Evolutionary conservation across 805 yeast species (phyloP), one percentile per base, ranked within the genome.

Genomic region (Suhomyces emberorum): DNA sequence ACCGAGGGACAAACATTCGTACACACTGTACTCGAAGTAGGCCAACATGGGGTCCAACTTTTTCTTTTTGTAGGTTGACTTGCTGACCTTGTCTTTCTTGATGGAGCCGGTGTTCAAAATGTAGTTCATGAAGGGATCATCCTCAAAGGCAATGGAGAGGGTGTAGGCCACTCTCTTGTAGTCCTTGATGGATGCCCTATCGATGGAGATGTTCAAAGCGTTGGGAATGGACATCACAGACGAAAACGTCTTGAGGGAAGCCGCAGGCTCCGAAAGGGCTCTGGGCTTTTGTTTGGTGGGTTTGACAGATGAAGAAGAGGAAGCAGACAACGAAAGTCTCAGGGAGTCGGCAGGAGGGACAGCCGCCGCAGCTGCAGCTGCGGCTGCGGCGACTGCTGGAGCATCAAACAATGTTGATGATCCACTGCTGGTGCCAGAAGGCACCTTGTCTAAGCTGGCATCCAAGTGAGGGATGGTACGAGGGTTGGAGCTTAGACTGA

Each of bases 91-190:
- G 31, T 58, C 67, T 16, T 39, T 39, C 17, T 38, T 37, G 37
- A 51, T 42, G 24, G 35, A 38, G 16, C 48, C 29, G 7, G 71
- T 64, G 35, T 70, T 75, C 41, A 72, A 63, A 25, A 65, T 60
- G 44, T 75, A 77, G 43, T 67, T 65, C 39, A 74, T 69, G 46
- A 76, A 76, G 20, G 76, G 69, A 52, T 77, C 83, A 34, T 73
- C 70, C 44, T 68, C 71, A 49, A 77, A 77, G 4, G 80, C 75
- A 36, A 73, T 57, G 36, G 68, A 66, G 35, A 77, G 60, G 6
- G 81, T 75, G 39, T 64, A 64, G 16, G 81, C 81, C 18, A 79
- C 79, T 40, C 76, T 65, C 41, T 69, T 72, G 47, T 74, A 77
- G 44, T 76, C 81, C 34, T 74, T 71, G 23, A 61, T 53, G 47